Percentiles rank a stretch among this genome's conserved stretches.
Evolutionary conservation across 2,329 filamentous ascomycete species (phyloP).

Genomic region (Cladophialophora exuberans): DNA sequence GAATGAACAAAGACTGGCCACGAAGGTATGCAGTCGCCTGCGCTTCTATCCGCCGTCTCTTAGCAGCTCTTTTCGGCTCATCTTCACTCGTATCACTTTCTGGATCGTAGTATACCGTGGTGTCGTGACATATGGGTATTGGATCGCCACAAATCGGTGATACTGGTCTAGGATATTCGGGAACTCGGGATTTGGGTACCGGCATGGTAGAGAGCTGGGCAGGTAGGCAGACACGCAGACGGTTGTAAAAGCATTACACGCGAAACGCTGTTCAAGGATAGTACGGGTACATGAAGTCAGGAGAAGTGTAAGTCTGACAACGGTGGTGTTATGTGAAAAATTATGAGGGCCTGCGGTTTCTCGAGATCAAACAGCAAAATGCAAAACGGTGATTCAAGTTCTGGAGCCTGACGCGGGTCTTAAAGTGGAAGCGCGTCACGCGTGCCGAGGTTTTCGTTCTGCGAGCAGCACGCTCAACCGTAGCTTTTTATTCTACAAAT

Average conservation of each 20-base stretch:
- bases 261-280: too few relatives aligned
- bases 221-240: background rate
- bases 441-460: too few relatives aligned
- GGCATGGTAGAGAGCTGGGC: constrained; percentile 17
- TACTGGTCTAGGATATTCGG: constrained; percentile 31
- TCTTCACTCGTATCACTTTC: constrained; percentile 8
- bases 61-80: constrained; percentile 36
- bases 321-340: too few relatives aligned
- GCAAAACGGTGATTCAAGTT: too few relatives aligned
- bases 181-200: constrained; percentile 12
- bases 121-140: constrained; percentile 24
- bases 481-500: background rate
- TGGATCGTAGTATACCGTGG: constrained; percentile 26
- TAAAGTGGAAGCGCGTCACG: background rate
- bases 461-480: too few relatives aligned
- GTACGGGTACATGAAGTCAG: too few relatives aligned
- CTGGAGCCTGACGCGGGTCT: too few relatives aligned
- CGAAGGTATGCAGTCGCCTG: constrained; percentile 46
- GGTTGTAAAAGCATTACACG: too few relatives aligned
- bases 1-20: constrained; percentile 48
- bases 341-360: too few relatives aligned
- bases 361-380: too few relatives aligned
- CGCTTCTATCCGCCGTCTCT: constrained; percentile 47
- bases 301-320: too few relatives aligned
- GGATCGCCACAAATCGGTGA: constrained; percentile 27